These are phyloP conservation scores for Amphirosellinia nigrospora DNA, from an alignment of 495 filamentous ascomycete genomes.

Conservation along the genomic window DNA sequence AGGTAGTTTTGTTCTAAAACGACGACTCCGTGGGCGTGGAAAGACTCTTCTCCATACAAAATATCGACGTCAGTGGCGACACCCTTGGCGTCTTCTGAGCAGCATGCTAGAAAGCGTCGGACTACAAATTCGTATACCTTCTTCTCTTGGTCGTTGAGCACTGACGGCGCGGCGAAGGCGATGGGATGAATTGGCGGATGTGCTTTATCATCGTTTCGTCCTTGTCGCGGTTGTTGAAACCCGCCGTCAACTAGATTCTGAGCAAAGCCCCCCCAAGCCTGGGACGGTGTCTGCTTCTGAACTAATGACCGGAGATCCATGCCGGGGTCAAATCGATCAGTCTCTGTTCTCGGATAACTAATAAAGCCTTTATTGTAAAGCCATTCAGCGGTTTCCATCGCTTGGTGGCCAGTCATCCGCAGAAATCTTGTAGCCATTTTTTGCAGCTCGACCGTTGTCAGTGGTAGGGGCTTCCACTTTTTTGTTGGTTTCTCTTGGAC, in stretches of 20 bases:
- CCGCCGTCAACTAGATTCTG: constrained; percentile 76
- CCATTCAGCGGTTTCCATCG: constrained; percentile 89
- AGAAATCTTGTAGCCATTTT: constrained; percentile 91
- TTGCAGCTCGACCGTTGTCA: constrained; percentile 98
- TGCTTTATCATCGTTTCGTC: constrained; percentile 90
- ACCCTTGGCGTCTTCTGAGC: constrained; percentile 91
- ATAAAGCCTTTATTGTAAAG: constrained; percentile 95
- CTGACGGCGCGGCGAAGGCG: constrained; percentile 69
- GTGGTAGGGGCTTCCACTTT: constrained; percentile 90
- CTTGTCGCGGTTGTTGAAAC: constrained; percentile 81
- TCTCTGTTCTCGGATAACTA: constrained; percentile 96
- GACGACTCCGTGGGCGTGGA: constrained; percentile 80
- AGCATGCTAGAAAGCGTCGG: constrained; percentile 95
- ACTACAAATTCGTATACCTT: constrained; percentile 92
- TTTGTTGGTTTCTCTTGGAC: constrained; percentile 89
- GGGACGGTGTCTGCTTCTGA: constrained; percentile 80
- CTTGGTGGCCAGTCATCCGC: constrained; percentile 80
- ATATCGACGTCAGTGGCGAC: constrained; percentile 84
- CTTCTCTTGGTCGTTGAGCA: constrained; percentile 69
- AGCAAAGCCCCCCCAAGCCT: constrained; percentile 82
- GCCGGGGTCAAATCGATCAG: constrained; percentile 89
- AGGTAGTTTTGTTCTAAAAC: constrained; percentile 91
- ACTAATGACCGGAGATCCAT: constrained; percentile 85
- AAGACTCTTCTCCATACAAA: constrained; percentile 80
- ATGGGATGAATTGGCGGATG: constrained; percentile 98